Conservation (phyloP, 2,329 filamentous ascomycete genomes). For the Simplicillium sp. region DNA sequence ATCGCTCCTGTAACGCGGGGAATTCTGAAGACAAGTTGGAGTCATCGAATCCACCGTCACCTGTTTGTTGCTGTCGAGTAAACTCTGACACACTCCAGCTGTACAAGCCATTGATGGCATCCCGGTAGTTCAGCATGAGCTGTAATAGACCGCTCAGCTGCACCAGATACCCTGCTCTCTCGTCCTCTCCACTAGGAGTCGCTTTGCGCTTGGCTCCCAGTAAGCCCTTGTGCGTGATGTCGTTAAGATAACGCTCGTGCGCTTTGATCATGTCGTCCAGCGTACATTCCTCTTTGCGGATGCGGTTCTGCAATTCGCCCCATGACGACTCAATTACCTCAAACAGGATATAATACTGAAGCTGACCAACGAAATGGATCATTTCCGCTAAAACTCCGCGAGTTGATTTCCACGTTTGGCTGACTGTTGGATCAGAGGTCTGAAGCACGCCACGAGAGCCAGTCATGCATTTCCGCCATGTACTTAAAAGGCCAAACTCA, state of each 20-base stretch:
- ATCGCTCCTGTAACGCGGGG: conserved; percentile 62
- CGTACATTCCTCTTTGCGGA: conserved; percentile 78
- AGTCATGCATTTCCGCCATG: conserved; percentile 94
- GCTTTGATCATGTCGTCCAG: conserved; percentile 91
- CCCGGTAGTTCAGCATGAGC: conserved; percentile 87
- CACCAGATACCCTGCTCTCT: conserved; percentile 69
- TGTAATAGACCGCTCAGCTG: conserved; percentile 90
- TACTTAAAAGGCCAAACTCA: conserved; percentile 83
- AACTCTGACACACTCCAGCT: conserved; percentile 93
- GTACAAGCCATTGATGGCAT: conserved; percentile 88
- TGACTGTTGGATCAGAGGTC: conserved; percentile 58
- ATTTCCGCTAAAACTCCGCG: conserved; percentile 89
- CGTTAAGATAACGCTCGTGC: conserved; percentile 81
- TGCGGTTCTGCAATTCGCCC: conserved; percentile 77
- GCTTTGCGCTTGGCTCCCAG: conserved; percentile 57
- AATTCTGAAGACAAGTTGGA: conserved; percentile 45
- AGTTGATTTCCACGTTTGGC: conserved; percentile 80
- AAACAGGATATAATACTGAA: conserved; percentile 98
- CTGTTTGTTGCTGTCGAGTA: conserved; percentile 77
- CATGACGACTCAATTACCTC: conserved; percentile 97
- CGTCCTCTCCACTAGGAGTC: conserved; percentile 37
- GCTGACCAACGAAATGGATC: conserved; percentile 94
- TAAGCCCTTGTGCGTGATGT: conserved; percentile 92
- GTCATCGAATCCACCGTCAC: conserved; percentile 22
- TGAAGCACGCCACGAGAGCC: conserved; percentile 85